Percentiles rank a stretch among this genome's conserved stretches.
Conservation (phyloP, 2,329 filamentous ascomycete species). For the Cyphellophora attinorum region DNA sequence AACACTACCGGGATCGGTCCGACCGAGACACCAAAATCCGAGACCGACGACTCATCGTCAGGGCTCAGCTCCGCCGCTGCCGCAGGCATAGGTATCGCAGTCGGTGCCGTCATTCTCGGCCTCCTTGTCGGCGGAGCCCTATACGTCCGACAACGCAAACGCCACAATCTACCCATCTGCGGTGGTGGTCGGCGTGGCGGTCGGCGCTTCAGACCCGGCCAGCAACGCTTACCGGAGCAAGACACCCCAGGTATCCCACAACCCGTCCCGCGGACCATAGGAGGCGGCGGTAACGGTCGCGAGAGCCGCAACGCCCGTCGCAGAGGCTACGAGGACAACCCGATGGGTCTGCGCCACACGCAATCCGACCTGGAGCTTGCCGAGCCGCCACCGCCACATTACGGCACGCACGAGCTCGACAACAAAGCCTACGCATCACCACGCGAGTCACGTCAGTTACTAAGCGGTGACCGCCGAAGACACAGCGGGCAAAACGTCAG, state of each 20-base stretch:
- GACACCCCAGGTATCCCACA: constrained; percentile 1
- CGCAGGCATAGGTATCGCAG: constrained; percentile 13
- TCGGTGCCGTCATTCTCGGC: constrained; percentile 13
- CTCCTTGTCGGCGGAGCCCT: constrained; percentile 9
- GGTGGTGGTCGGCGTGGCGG: background rate
- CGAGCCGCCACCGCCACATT: constrained; percentile 10
- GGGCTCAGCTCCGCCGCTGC: constrained; percentile 12
- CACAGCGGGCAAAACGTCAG: too few species aligned
- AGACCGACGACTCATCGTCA: constrained; percentile 1
- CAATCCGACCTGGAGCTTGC: constrained; percentile 4
- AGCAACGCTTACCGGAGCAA: background rate
- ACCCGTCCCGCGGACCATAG: background rate
- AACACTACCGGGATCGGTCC: constrained; percentile 9
- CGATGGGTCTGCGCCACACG: too few species aligned
- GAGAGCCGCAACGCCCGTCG: too few species aligned
- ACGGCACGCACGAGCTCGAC: constrained; percentile 11
- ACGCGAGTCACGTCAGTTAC: too few species aligned
- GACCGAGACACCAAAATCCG: background rate
- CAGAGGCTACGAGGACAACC: too few species aligned
- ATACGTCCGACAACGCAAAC: constrained; percentile 9
- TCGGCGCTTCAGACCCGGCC: constrained; percentile 1
- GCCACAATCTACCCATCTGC: constrained; percentile 2
- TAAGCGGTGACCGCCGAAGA: too few species aligned
- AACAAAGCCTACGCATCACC: constrained; percentile 6
- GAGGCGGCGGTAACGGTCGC: constrained; percentile 2